Evolutionary conservation across 2,329 filamentous ascomycete species (phyloP).

Genomic region (Malbranchea cinnamomea): DNA sequence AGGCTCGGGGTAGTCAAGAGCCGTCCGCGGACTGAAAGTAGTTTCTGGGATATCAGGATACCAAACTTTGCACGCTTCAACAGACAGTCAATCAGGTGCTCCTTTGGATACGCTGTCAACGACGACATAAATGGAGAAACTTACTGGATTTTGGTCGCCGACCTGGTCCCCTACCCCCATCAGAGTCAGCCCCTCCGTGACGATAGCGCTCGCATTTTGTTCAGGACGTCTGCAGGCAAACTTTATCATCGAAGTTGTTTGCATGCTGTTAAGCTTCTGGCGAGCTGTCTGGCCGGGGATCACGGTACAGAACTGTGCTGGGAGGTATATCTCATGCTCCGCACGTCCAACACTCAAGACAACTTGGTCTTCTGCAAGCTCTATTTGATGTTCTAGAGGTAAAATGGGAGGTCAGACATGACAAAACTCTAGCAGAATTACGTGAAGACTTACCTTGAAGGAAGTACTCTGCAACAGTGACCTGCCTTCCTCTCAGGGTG

Average conservation of each 20-base stretch:
- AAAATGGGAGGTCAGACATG: no score
- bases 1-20: slow-evolving; percentile 9
- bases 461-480: no score
- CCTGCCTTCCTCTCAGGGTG: no score
- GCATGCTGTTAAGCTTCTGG: slow-evolving; percentile 41
- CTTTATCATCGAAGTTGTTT: slow-evolving; percentile 54
- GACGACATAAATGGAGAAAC: no score
- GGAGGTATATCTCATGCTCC: slow-evolving; percentile 46
- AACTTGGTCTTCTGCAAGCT: slow-evolving; percentile 30
- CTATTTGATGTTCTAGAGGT: no score
- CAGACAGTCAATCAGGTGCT: no score
- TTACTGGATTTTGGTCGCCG: no score
- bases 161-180: slow-evolving; percentile 4
- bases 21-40: slow-evolving; percentile 10
- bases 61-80: slow-evolving; percentile 8
- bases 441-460: no score
- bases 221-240: slow-evolving; percentile 55
- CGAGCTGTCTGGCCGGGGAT: slow-evolving; percentile 49
- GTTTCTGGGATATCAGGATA: slow-evolving; percentile 7
- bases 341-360: slow-evolving; percentile 51
- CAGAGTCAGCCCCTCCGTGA: slow-evolving; percentile 30
- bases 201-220: slow-evolving; percentile 52
- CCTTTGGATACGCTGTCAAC: no score
- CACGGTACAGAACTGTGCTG: slow-evolving; percentile 50
- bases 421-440: no score